Evolutionary conservation across 352 stramenopile genomes (phyloP), one percentile per base, ranked within the genome.

Genomic region (Pythium oligandrum): DNA sequence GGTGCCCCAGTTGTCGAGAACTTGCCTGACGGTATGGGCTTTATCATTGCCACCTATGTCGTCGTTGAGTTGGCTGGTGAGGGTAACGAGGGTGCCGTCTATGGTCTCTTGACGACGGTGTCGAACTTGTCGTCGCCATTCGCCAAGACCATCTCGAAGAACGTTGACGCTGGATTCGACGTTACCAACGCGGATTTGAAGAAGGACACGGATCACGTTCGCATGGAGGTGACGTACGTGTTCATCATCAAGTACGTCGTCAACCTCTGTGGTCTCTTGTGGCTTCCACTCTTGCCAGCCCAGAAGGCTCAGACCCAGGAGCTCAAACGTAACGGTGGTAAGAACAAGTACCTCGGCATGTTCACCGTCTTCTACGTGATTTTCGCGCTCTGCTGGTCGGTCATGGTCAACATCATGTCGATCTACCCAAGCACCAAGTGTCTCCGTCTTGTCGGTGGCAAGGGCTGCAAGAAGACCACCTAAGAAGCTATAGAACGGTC

Each of bases 221-320:
- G 61, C 8, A 30, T 31, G 12, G 30, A 63, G 9, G 47, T 68
- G 3, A 68, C 56, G 8, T 64, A 63, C 32, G 51, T 51, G 33
- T 47, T 64, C 33, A 9, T 68, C 12, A 51, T 68, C 35, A 51
- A 44, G 32, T 67, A 66, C 48, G 36, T 12, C 17, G 42, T 51
- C 17, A 66, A 68, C 32, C 44, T 68, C 8, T 30, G 59, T n/a
- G 34, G 38, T 9, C 60, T 68, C 17, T 12, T 46, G 4, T 58
- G 33, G 11, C 50, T 68, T 3, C 8, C 51, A 9, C 44, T 64
- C 17, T 48, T 69, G 34, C 61, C 61, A 11, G 7, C 47, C 8
- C 61, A 69, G 40, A 69, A 69, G 45, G 44, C 34, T 12, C 33
- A 61, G 4, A 53, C 58, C n/a, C 57, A 65, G 54, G 45, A 11